Evolutionary conservation across 2,329 filamentous ascomycete genomes (phyloP).

Genomic region (Diaporthe sp.): DNA sequence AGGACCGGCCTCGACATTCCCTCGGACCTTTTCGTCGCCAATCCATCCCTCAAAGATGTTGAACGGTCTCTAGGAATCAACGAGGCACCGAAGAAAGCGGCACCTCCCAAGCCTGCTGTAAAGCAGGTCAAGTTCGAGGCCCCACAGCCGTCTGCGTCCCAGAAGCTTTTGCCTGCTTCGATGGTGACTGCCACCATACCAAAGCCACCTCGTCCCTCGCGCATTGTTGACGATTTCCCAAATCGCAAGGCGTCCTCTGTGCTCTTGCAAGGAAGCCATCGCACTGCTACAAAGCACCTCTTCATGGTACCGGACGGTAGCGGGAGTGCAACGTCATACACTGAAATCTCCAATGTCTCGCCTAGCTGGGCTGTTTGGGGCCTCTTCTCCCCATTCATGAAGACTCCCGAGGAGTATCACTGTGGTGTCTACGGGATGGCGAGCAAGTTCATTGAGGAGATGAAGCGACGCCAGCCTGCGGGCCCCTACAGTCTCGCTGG

Average conservation of each 20-base stretch:
- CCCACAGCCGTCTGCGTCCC: constrained; percentile 8
- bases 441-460: constrained; percentile 76
- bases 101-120: constrained; percentile 44
- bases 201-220: constrained; percentile 56
- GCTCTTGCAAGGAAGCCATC: constrained; percentile 65
- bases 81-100: constrained; percentile 56
- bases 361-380: constrained; percentile 63
- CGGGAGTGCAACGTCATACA: constrained; percentile 77
- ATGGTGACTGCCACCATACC: constrained; percentile 58
- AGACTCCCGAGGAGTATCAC: constrained; percentile 74
- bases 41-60: constrained; percentile 75
- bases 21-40: constrained; percentile 72
- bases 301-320: constrained; percentile 70
- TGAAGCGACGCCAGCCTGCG: constrained; percentile 77
- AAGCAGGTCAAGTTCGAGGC: constrained; percentile 50
- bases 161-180: constrained; percentile 47
- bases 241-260: constrained; percentile 65
- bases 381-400: constrained; percentile 81
- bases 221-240: constrained; percentile 59
- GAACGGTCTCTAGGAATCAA: constrained; percentile 73
- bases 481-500: constrained; percentile 79
- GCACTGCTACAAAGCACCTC: constrained; percentile 62
- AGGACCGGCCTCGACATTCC: constrained; percentile 68
- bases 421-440: constrained; percentile 77
- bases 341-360: constrained; percentile 68